These are phyloP conservation scores for Chrysochromulina tobinii DNA, from an alignment of 78 protist genomes.

Conservation along the genomic window DNA sequence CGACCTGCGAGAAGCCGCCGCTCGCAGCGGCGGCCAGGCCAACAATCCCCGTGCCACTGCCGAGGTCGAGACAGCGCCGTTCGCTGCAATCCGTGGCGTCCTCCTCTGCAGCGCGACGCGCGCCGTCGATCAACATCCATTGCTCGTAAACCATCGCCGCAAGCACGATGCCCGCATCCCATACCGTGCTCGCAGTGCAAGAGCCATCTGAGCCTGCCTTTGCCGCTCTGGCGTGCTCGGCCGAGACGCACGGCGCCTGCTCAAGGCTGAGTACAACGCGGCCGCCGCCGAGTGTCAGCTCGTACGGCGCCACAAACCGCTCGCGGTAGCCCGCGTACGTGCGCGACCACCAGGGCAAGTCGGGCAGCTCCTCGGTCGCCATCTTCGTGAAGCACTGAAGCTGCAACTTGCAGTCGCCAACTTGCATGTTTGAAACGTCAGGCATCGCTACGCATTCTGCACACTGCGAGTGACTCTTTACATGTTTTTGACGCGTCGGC, in stretches of 20 bases:
- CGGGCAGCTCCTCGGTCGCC: background rate
- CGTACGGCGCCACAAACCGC: constrained; percentile 2
- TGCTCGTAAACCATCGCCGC: background rate
- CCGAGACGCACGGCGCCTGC: background rate
- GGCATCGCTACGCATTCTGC: no score
- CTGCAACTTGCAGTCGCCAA: no score
- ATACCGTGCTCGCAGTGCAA: background rate
- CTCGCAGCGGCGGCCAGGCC: constrained; percentile 32
- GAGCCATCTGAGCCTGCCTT: background rate
- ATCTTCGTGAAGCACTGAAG: no score
- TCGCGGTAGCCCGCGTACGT: background rate
- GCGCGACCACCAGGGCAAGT: constrained; percentile 20
- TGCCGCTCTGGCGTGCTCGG: background rate
- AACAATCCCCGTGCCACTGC: constrained; percentile 21
- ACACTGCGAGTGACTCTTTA: no score
- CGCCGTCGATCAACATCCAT: background rate
- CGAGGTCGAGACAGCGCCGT: constrained; percentile 16
- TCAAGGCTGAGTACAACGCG: background rate
- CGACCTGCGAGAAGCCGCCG: background rate
- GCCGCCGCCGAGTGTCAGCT: background rate
- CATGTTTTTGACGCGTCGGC: no score
- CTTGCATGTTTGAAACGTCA: no score
- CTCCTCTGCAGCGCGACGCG: no score
- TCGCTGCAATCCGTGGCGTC: no score
- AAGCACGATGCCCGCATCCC: constrained; percentile 24